Evolutionary conservation across 169 alveolate species (phyloP).

Genomic region (Eimeria tenella): DNA sequence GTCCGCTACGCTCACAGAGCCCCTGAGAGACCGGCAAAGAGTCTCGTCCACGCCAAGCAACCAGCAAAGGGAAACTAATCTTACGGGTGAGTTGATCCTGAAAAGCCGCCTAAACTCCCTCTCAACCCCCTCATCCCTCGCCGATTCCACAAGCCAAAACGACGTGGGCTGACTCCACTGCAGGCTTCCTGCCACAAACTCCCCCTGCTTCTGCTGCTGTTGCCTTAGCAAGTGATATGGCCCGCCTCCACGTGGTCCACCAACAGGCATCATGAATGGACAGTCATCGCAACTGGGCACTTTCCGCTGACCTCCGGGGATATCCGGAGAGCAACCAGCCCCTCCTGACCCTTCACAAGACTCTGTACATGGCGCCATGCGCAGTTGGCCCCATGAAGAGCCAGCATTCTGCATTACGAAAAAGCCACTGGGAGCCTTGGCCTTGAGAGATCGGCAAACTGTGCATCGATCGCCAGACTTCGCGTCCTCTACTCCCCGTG

Average conservation of each 20-base stretch:
- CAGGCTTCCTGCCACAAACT: conserved; percentile 48
- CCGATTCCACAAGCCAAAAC: conserved; percentile 68
- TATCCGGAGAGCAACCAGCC: background rate
- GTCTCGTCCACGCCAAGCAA: too few relatives aligned
- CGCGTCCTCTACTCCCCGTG: conserved; percentile 31
- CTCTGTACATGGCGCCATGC: conserved; percentile 47
- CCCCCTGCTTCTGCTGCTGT: conserved; percentile 53
- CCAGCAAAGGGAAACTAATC: background rate
- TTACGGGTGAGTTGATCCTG: conserved; percentile 63
- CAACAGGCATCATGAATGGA: conserved; percentile 19
- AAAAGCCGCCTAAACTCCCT: conserved; percentile 59
- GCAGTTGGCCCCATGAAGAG: conserved; percentile 57
- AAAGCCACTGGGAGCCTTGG: conserved; percentile 47
- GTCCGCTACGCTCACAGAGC: too few relatives aligned
- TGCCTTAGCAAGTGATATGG: conserved; percentile 37
- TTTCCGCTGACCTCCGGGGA: conserved; percentile 14
- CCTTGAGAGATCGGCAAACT: conserved; percentile 39
- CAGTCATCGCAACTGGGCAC: conserved; percentile 22
- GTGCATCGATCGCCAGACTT: conserved; percentile 27
- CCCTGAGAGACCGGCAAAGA: too few relatives aligned
- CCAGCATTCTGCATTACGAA: background rate
- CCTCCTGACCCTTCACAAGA: conserved; percentile 42
- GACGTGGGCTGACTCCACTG: conserved; percentile 72
- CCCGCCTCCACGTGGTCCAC: conserved; percentile 26
- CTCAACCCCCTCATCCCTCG: conserved; percentile 63